phyloP scores from a whole-genome alignment of 2,329 filamentous ascomycete species.

The Hymenoscyphus albidus region DNA sequence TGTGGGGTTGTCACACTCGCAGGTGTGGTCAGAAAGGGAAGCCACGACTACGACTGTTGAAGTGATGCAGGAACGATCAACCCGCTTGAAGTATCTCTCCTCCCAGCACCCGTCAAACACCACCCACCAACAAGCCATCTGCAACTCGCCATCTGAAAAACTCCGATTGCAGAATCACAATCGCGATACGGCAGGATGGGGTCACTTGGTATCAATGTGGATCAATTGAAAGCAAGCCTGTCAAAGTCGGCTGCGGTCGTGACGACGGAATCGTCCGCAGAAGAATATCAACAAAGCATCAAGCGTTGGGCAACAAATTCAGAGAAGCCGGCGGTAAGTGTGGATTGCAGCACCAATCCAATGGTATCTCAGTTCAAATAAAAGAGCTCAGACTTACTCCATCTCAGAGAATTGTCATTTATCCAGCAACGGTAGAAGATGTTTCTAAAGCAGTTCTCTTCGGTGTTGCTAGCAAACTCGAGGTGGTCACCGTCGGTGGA shows the following conservation, averaged over 20 bases:
- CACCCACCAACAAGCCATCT: too few species aligned
- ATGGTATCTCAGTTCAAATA: not conserved
- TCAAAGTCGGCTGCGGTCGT: conserved; percentile 15
- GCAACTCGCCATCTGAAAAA: too few species aligned
- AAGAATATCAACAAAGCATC: conserved; percentile 19
- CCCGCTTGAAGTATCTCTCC: not conserved
- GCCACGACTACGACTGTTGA: not conserved
- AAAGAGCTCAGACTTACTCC: not conserved
- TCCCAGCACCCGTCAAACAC: too few species aligned
- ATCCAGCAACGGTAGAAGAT: conserved; percentile 19
- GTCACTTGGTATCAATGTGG: not conserved
- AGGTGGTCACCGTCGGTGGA: conserved; percentile 22
- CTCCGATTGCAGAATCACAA: too few species aligned
- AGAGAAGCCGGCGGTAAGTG: conserved; percentile 24
- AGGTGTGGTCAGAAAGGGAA: not conserved
- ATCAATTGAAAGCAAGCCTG: conserved; percentile 5
- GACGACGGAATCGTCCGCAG: conserved; percentile 12
- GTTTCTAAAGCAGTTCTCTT: conserved; percentile 21
- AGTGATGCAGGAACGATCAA: not conserved
- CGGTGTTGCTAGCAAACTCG: conserved; percentile 12
- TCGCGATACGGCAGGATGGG: not conserved
- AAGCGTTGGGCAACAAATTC: conserved; percentile 25
- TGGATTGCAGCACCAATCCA: not conserved
- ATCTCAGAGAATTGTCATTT: conserved; percentile 23
- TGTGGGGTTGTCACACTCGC: not conserved